Evolutionary conservation across 73 alveolate genomes (phyloP), one percentile per base, ranked within the genome.

Genomic region (Tetrahymena thermophila): DNA sequence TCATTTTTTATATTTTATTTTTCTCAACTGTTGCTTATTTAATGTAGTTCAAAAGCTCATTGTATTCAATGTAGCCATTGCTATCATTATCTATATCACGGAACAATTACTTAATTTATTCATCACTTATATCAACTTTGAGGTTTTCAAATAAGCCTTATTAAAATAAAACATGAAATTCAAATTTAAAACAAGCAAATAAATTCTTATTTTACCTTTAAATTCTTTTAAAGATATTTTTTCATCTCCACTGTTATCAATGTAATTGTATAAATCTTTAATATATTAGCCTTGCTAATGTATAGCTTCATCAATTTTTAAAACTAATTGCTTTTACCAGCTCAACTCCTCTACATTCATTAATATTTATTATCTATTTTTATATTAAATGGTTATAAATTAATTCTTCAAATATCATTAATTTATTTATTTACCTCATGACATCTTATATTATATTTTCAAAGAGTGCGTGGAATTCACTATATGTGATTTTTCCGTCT

Each of bases 1-100:
- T 10, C 44, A 95, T 55, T 50, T 95, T 95, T 23, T 85, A 16
- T 28, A 71, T 84, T 56, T 95, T 95, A 23, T 85, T 93, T 35
- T 85, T 94, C 31, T 95, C 97, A 16, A 37, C 94, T 23, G 85
- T 95, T 6, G 97, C 97, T n/a, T 89, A 44, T 56, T 95, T 95
- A 56, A 95, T 85, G 44, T 85, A 95, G 34, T 34, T 57, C 83
- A 95, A 85, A 84, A 95, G 83, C 57, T 95, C 97, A 55, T 95
- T 95, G 84, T 95, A 95, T 42, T 34, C 94, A 1, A 95, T 95
- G 31, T 95, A 56, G 0, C 97, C 97, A 85, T 95, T 95, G 7
- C 95, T 56, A 85, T 95, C 97, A 37, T 34, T 43, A 89, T 95
- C 97, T 43, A 95, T 95, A 31, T 85, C 93, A 95, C 94, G 94